Evolutionary conservation across 768 basidiomycete species (phyloP), one percentile per base, ranked within the genome.

Genomic region (Lactarius psammicola): DNA sequence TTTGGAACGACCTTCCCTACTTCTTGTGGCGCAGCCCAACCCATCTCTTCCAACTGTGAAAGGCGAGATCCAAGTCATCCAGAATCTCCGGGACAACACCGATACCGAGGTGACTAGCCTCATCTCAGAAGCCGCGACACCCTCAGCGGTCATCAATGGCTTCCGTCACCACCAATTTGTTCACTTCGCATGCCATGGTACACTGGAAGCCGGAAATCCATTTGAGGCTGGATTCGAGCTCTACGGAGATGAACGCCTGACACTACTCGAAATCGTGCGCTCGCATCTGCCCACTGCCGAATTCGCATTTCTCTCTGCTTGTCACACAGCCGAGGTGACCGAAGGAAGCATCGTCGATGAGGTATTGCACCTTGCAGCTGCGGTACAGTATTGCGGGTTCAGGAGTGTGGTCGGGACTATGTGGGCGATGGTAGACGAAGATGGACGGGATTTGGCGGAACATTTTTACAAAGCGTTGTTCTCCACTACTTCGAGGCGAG

Each of bases 371-470:
- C 68, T 67, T 38, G 60, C 65, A 2, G 65, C 65, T 6, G 65
- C 60, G 4, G 55, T 69, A 49, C 65, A 65, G 23, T 56, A 59
- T 17, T 58, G 63, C 20, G 56, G 56, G 4, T 64, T 59, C 42
- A 57, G 49, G 17, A 64, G 46, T 30, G 46, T 58, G 1, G 56
- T 59, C 17, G 56, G 49, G 17, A 57, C 56, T 20, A 59, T 51
- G 57, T 58, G 65, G 54, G 56, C 28, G 23, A 44, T 55, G 55
- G 49, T n/a, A 3, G 44, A 60, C n/a, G 8, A 11, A 17, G 40
- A 40, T 7, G 40, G 40, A 18, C 40, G 40, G 40, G 40, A 40
- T 17, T 2, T 40, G 17, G 40, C 40, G 17, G 40, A 40, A 18
- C 40, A 40, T 15, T 40, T 40, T 40, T 40, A 40, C 40, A 40